Evolutionary conservation across 1,139 yeast genomes (phyloP).

Genomic region (Saccharomyces hybrid): DNA sequence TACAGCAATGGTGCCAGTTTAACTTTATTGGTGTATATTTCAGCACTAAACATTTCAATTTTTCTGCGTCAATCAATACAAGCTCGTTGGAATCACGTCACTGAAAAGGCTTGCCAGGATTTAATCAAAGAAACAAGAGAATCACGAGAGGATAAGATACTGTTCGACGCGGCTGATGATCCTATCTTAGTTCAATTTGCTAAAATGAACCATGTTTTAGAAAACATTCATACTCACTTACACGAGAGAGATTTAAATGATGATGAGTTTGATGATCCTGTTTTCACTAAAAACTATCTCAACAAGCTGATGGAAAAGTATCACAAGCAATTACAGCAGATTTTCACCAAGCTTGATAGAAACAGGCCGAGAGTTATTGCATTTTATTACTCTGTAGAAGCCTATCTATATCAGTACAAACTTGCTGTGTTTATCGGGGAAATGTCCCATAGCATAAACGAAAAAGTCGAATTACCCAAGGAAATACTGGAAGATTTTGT

Average conservation of each 20-base stretch:
- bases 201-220: slow-evolving; percentile 53
- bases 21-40: slow-evolving; percentile 34
- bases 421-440: slow-evolving; percentile 14
- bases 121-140: slow-evolving; percentile 14
- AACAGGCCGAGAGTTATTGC: slow-evolving; percentile 41
- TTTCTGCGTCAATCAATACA: slow-evolving; percentile 33
- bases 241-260: slow-evolving; percentile 27
- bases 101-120: slow-evolving; percentile 16
- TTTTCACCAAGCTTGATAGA: slow-evolving; percentile 31
- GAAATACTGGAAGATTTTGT: slow-evolving; percentile 38
- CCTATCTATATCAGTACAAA: slow-evolving; percentile 54
- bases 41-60: slow-evolving; percentile 31
- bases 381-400: slow-evolving; percentile 60
- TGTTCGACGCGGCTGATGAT: slow-evolving; percentile 30
- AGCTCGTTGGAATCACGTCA: slow-evolving; percentile 22
- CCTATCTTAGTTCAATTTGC: slow-evolving; percentile 50
- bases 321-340: slow-evolving; percentile 16
- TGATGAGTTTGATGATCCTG: slow-evolving; percentile 16
- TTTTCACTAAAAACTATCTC: slow-evolving; percentile 14
- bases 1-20: slow-evolving; percentile 21
- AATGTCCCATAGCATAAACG: slow-evolving; percentile 6
- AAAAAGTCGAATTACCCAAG: slow-evolving; percentile 17
- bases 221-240: slow-evolving; percentile 51
- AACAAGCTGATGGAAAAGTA: slow-evolving; percentile 13
- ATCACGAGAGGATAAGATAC: slow-evolving; percentile 19